phyloP scores from a whole-genome alignment of 768 basidiomycete species.

The Kwoniella pini region DNA sequence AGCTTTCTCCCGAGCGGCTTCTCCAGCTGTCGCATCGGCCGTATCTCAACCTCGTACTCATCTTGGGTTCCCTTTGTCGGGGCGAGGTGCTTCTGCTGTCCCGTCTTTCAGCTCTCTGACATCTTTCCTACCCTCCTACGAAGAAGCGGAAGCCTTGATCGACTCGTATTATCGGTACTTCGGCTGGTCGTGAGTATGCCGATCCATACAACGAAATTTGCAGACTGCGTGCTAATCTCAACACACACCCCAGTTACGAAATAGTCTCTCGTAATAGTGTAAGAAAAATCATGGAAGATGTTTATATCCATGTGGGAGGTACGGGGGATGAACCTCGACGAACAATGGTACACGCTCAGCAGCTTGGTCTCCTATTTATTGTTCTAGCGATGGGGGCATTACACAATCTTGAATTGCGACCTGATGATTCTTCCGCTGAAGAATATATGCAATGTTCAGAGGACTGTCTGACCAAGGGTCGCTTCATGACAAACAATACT shows the following conservation, averaged over 20 bases:
- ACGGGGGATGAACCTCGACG: not conserved
- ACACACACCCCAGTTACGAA: constrained; percentile 15
- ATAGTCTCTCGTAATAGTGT: constrained; percentile 8
- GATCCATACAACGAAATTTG: not conserved
- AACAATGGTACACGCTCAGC: constrained; percentile 3
- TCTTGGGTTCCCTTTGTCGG: constrained; percentile 6
- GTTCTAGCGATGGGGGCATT: constrained; percentile 28
- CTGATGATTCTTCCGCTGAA: constrained; percentile 11
- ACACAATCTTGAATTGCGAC: constrained; percentile 26
- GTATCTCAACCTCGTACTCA: not conserved
- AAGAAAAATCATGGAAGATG: constrained; percentile 2
- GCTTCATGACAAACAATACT: constrained; percentile 28
- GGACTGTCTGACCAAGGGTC: constrained; percentile 17
- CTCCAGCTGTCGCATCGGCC: not conserved
- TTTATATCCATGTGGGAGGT: not conserved
- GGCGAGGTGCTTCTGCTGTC: not conserved
- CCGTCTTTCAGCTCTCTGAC: not conserved
- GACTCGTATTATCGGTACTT: constrained; percentile 29
- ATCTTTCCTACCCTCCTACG: constrained; percentile 12
- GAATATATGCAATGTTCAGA: constrained; percentile 13
- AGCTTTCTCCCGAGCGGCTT: not conserved
- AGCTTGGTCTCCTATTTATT: constrained; percentile 25
- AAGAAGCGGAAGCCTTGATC: constrained; percentile 19
- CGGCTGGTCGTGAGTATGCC: constrained; percentile 28
- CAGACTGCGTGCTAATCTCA: not conserved